Conservation (phyloP, 2,329 filamentous ascomycete species). For the Clarireedia homoeocarpa region DNA sequence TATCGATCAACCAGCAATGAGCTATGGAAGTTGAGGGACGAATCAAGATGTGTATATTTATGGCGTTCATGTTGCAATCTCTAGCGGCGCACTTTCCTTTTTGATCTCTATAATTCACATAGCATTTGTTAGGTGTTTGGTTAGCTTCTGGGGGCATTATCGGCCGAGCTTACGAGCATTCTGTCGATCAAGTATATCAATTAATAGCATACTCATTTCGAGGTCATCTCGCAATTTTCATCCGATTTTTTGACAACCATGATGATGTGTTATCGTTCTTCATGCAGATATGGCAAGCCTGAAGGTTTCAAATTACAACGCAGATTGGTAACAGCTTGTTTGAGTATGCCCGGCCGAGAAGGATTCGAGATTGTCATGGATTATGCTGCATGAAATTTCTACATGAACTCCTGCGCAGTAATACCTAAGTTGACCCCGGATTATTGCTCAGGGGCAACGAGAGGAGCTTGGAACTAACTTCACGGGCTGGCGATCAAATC, state of each 20-base stretch:
- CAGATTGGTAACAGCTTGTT: neutral
- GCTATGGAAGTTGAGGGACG: slow-evolving; percentile 20
- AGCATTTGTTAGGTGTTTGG: slow-evolving; percentile 9
- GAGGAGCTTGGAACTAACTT: neutral
- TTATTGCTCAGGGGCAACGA: neutral
- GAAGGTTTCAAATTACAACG: neutral
- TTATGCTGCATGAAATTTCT: slow-evolving; percentile 4
- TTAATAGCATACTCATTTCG: slow-evolving; percentile 2
- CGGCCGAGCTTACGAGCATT: slow-evolving; percentile 9
- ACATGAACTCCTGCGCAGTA: neutral
- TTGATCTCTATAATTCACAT: neutral
- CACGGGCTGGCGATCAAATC: neutral
- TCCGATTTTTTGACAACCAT: neutral
- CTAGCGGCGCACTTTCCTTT: neutral
- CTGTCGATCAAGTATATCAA: slow-evolving; percentile 1
- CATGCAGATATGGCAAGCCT: neutral
- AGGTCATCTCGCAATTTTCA: neutral
- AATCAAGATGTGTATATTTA: slow-evolving; percentile 1
- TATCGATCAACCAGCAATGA: slow-evolving; percentile 26
- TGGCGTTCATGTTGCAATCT: slow-evolving; percentile 2
- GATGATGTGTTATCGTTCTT: neutral
- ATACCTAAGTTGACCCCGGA: neutral
- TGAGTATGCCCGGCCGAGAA: neutral
- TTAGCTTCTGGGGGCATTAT: neutral
- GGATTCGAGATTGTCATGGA: neutral